phyloP scores from a whole-genome alignment of 495 filamentous ascomycete genomes.

The Oleoguttula mirabilis region DNA sequence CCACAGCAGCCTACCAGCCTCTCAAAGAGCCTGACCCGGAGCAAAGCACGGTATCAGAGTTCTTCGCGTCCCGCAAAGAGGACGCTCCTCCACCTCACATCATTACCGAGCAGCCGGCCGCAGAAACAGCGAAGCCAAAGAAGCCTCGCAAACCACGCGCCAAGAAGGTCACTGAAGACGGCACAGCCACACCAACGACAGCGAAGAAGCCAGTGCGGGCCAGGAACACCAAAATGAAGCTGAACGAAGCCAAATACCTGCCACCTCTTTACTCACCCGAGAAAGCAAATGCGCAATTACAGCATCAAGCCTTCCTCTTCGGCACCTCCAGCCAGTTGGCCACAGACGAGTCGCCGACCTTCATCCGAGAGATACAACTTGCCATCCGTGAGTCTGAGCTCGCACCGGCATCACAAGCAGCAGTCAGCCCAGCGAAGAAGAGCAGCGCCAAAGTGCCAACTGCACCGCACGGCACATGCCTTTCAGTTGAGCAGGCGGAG shows the following conservation, averaged over 20 bases:
- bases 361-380: constrained; percentile 54
- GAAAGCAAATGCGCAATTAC: constrained; percentile 54
- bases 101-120: background rate
- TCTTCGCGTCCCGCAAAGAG: constrained; percentile 16
- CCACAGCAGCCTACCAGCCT: constrained; percentile 60
- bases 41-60: constrained; percentile 14
- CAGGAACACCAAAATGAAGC: constrained; percentile 37
- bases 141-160: constrained; percentile 14
- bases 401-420: constrained; percentile 2
- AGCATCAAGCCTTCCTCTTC: constrained; percentile 73
- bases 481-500: constrained; percentile 13
- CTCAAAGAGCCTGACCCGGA: constrained; percentile 23
- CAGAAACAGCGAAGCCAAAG: constrained; percentile 8
- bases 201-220: too few species aligned
- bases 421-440: constrained; percentile 4
- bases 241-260: constrained; percentile 43
- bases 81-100: background rate
- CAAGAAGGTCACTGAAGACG: constrained; percentile 21
- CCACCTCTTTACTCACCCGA: constrained; percentile 43
- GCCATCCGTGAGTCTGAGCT: constrained; percentile 52
- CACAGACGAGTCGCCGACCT: constrained; percentile 56
- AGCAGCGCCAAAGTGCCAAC: constrained; percentile 17
- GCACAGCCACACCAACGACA: too few species aligned
- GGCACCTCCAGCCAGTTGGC: constrained; percentile 87
- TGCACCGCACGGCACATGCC: constrained; percentile 16